Evolutionary conservation across 2,329 filamentous ascomycete genomes (phyloP), one percentile per base, ranked within the genome.

Genomic region (Elsinoe batatas): DNA sequence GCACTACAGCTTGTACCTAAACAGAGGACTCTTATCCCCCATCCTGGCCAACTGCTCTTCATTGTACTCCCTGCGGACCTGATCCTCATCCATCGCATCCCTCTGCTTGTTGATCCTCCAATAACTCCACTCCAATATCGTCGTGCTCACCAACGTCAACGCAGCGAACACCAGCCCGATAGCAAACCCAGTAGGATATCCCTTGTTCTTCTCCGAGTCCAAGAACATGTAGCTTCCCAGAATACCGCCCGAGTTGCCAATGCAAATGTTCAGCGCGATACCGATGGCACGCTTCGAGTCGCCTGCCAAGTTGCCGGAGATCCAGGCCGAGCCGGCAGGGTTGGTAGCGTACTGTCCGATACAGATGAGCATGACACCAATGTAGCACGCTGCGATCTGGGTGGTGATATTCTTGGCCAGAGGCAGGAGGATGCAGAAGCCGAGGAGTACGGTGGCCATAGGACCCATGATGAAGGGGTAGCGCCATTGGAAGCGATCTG

Each of bases 401-500:
- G n/a, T 26, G 8, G 20, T 18, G 26, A 47, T 47, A 11, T 33
- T 47, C 26, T 47, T 56, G 13, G 60, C 60, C 6, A 62, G 44
- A 5, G 60, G 57, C 0, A 62, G 54, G 1, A 64, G 44, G 11
- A 63, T 59, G 50, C 56, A 59, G 54, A 61, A 64, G 5, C 58
- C 61, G n/a, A 62, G 46, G 10, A 62, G 42, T 10, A 59, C 58
- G 7, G 44, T 26, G 15, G 55, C 40, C 58, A 60, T 57, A 5
- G 60, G 62, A 2, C 59, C 60, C 15, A 63, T 56, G 61, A 87
- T 80, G 63, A 85, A 86, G 0, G 80, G 71, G 0, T 81, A 80
- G 10, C 83, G 76, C 26, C 75, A 74, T 1, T 74, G 60, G 56
- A 65, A 62, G 3, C 62, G 57, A 56, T 71, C 69, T 3, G 69